Evolutionary conservation across 139 green algal species (phyloP).

Genomic region (Ostreobium quekettii): DNA sequence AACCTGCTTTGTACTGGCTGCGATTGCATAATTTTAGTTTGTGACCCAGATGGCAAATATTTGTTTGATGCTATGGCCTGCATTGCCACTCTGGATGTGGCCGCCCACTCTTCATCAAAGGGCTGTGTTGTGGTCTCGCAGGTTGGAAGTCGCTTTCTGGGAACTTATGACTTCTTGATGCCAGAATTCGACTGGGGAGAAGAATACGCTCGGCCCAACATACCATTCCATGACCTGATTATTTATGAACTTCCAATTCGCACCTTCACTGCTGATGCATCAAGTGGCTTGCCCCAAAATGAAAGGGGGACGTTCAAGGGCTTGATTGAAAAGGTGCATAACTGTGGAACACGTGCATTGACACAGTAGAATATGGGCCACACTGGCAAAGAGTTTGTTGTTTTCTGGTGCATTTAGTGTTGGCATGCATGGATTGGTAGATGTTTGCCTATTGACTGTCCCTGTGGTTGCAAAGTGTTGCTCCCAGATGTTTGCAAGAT

Average conservation of each 20-base stretch:
- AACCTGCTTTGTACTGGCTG: no score
- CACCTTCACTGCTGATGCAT: slow-evolving; percentile 64
- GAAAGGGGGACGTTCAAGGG: slow-evolving; percentile 66
- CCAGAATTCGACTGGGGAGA: slow-evolving; percentile 73
- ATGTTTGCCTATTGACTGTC: background rate
- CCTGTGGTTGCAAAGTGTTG: background rate
- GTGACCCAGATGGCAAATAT: background rate
- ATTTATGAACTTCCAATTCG: slow-evolving; percentile 78
- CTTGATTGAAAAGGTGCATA: slow-evolving; percentile 62
- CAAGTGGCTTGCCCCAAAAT: slow-evolving; percentile 37
- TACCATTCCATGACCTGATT: slow-evolving; percentile 51
- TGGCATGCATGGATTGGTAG: background rate
- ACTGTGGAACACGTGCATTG: background rate
- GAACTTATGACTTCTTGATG: slow-evolving; percentile 73
- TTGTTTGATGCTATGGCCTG: background rate
- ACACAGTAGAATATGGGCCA: background rate
- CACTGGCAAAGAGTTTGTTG: background rate
- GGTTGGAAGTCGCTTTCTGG: slow-evolving; percentile 64
- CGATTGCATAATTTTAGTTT: no score
- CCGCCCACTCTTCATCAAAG: background rate
- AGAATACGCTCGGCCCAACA: slow-evolving; percentile 35
- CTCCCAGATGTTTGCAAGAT: background rate
- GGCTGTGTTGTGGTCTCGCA: slow-evolving; percentile 8
- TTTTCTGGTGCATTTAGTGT: background rate
- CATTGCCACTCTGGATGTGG: background rate